Evolutionary conservation across 805 yeast species (phyloP).

Genomic region (Cyberlindnera euphorbiae): DNA sequence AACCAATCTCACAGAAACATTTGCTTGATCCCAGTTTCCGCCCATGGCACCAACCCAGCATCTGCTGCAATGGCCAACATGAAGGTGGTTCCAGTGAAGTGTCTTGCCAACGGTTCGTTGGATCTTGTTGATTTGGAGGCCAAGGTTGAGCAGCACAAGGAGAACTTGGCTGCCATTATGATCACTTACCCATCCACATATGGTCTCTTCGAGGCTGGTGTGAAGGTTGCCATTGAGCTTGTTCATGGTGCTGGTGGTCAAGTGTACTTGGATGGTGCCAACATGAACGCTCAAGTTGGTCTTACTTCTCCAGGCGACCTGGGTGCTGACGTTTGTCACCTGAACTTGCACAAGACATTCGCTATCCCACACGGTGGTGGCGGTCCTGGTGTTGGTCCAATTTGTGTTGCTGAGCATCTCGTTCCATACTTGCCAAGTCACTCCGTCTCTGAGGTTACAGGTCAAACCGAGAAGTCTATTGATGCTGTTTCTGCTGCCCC

Average conservation of each 20-base stretch:
- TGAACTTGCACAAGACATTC: slow-evolving; percentile 95
- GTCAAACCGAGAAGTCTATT: slow-evolving; percentile 45
- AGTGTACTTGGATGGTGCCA: slow-evolving; percentile 97
- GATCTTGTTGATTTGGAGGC: slow-evolving; percentile 70
- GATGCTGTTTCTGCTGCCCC: slow-evolving; percentile 88
- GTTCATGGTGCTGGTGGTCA: slow-evolving; percentile 89
- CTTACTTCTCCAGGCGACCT: slow-evolving; percentile 95
- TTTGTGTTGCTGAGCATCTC: slow-evolving; percentile 83
- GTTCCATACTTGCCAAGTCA: slow-evolving; percentile 81
- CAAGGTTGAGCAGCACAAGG: slow-evolving; percentile 67
- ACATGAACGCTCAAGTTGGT: slow-evolving; percentile 99
- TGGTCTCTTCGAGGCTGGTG: slow-evolving; percentile 92
- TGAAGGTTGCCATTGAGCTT: slow-evolving; percentile 76
- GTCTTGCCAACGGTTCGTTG: slow-evolving; percentile 79
- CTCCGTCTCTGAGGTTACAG: slow-evolving; percentile 46
- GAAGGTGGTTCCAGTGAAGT: slow-evolving; percentile 89
- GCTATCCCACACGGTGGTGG: slow-evolving; percentile 99
- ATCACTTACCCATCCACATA: slow-evolving; percentile 97
- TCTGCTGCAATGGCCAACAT: slow-evolving; percentile 97
- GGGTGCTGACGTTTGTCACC: slow-evolving; percentile 97
- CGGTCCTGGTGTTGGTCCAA: slow-evolving; percentile 99
- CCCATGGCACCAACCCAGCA: slow-evolving; percentile 98
- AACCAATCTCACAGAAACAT: slow-evolving; percentile 76
- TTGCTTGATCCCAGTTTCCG: slow-evolving; percentile 93
- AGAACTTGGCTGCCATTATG: slow-evolving; percentile 85